phyloP scores from a whole-genome alignment of 345 rosid species.

The Acer negundo region DNA sequence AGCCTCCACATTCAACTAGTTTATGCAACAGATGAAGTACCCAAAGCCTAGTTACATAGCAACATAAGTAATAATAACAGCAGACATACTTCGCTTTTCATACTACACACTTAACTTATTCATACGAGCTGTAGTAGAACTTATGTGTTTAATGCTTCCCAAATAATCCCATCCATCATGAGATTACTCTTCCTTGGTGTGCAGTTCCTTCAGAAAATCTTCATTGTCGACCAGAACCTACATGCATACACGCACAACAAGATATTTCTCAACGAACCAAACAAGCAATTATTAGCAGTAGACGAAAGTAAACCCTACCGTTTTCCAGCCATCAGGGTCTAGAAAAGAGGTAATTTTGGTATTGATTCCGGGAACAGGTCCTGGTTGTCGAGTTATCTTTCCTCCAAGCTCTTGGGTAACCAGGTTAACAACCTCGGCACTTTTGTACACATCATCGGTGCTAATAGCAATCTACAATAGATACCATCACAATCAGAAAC shows the following conservation, averaged over 20 bases:
- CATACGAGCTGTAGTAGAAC: slow-evolving; percentile 5
- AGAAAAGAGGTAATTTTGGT: slow-evolving; percentile 84
- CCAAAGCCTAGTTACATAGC: not conserved
- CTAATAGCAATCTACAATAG: slow-evolving; percentile 65
- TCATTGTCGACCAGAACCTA: slow-evolving; percentile 93
- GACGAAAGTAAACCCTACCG: slow-evolving; percentile 43
- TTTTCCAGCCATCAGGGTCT: slow-evolving; percentile 99
- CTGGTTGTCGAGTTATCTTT: slow-evolving; percentile 81
- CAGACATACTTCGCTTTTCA: not conserved
- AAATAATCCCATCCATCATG: not conserved
- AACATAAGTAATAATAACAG: slow-evolving; percentile 6
- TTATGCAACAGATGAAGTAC: not conserved
- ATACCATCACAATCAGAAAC: not conserved
- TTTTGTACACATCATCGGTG: slow-evolving; percentile 93
- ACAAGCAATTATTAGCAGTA: not conserved
- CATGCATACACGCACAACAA: not conserved
- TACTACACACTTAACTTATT: slow-evolving; percentile 19
- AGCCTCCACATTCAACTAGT: not conserved
- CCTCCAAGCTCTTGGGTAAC: slow-evolving; percentile 89
- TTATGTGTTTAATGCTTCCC: not conserved
- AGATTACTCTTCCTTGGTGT: slow-evolving; percentile 21
- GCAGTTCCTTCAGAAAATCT: slow-evolving; percentile 89
- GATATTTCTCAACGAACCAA: not conserved
- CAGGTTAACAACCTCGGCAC: slow-evolving; percentile 76
- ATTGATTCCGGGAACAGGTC: slow-evolving; percentile 86